Conservation (phyloP, 352 stramenopile species). For the Pythium rishiriense region DNA sequence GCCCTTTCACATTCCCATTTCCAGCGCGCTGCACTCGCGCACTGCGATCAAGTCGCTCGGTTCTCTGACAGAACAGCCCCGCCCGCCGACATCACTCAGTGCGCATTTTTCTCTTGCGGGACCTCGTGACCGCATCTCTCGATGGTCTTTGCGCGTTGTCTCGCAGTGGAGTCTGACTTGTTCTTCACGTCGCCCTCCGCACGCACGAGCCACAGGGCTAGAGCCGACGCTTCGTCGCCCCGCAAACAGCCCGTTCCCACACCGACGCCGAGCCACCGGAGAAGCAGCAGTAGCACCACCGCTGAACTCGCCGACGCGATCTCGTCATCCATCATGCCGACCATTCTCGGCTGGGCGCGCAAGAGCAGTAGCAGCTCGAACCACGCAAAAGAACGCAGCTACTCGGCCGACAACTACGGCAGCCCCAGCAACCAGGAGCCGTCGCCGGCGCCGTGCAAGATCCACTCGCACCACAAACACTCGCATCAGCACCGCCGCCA, state of each 20-base stretch:
- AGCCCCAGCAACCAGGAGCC: constrained; percentile 19
- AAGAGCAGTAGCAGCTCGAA: constrained; percentile 9
- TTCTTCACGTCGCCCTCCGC: constrained; percentile 18
- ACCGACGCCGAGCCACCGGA: not conserved
- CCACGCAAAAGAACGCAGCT: not conserved
- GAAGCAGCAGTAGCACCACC: constrained; percentile 3
- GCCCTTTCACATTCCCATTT: not conserved
- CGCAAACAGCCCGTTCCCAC: not conserved
- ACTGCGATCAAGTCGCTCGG: not conserved
- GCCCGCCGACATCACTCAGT: not conserved
- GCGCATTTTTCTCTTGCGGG: constrained; percentile 4
- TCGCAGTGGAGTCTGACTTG: constrained; percentile 25
- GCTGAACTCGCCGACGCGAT: not conserved
- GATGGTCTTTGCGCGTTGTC: constrained; percentile 30
- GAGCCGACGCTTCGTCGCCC: not conserved
- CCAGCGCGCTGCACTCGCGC: not conserved
- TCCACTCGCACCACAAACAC: constrained; percentile 13
- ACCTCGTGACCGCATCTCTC: not conserved
- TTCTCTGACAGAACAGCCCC: not conserved
- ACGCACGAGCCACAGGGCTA: constrained; percentile 17
- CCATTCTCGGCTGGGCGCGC: constrained; percentile 20
- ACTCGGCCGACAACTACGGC: not conserved
- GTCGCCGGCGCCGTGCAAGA: not conserved
- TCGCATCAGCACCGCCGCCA: constrained; percentile 9
- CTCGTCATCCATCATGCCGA: constrained; percentile 19